These are phyloP conservation scores for Phyllosticta paracitricarpa DNA, from an alignment of 2,329 filamentous ascomycete species.

Conservation along the genomic window DNA sequence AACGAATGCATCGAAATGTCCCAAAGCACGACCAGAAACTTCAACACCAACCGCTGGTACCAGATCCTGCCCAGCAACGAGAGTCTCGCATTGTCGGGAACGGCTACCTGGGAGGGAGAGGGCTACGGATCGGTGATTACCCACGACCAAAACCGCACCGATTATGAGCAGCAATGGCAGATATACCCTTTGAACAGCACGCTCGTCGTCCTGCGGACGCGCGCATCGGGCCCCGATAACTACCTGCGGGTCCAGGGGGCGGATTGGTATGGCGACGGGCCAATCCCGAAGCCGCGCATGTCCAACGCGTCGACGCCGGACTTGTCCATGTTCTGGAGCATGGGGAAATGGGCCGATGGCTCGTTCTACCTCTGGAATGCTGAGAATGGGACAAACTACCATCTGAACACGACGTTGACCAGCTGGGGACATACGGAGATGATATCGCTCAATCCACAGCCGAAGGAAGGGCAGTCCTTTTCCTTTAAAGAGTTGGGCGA, in stretches of 20 bases:
- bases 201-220: slow-evolving; percentile 4
- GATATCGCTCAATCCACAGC: slow-evolving; percentile 6
- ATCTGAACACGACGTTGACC: background rate
- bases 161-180: slow-evolving; percentile 9
- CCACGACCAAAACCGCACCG: background rate
- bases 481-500: slow-evolving; percentile 1
- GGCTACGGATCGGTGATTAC: slow-evolving; percentile 1
- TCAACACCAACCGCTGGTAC: slow-evolving; percentile 10
- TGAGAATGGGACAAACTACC: slow-evolving; percentile 6
- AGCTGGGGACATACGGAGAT: background rate
- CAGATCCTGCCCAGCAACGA: background rate
- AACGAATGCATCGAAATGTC: background rate
- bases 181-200: slow-evolving; percentile 3
- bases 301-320: background rate
- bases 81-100: background rate
- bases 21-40: background rate
- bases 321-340: slow-evolving; percentile 4
- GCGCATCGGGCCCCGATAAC: slow-evolving; percentile 3
- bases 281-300: slow-evolving; percentile 7
- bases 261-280: background rate
- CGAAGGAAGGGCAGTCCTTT: slow-evolving; percentile 2
- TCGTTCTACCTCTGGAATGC: slow-evolving; percentile 9
- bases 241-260: slow-evolving; percentile 1
- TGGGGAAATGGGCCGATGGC: slow-evolving; percentile 5
- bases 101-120: background rate